Evolutionary conservation across 208 protist genomes (phyloP).

Genomic region (Leishmania gerbilli): DNA sequence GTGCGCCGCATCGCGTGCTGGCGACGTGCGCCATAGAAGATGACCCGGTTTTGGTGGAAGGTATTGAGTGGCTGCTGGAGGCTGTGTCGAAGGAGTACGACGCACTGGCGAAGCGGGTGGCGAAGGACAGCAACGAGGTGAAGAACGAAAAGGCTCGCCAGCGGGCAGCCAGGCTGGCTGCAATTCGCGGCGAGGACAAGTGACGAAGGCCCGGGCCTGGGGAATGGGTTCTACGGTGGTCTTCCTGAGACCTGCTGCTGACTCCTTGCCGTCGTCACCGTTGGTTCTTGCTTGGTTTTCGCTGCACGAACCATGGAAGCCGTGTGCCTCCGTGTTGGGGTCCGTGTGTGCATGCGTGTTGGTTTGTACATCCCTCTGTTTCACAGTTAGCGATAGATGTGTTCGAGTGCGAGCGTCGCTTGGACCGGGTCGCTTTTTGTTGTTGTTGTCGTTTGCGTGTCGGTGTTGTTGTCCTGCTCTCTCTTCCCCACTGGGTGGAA

Average conservation of each 20-base stretch:
- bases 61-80: constrained; percentile 87
- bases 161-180: constrained; percentile 62
- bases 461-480: neutral
- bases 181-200: constrained; percentile 33
- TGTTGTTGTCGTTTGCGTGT: neutral
- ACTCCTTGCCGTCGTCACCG: neutral
- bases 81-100: constrained; percentile 70
- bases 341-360: neutral
- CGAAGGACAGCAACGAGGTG: constrained; percentile 56
- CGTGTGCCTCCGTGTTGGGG: neutral
- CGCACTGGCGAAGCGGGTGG: constrained; percentile 53
- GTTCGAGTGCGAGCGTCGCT: neutral
- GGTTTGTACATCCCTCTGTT: neutral
- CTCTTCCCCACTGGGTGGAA: constrained; percentile 1
- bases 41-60: constrained; percentile 70
- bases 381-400: neutral
- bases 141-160: constrained; percentile 77
- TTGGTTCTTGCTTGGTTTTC: neutral
- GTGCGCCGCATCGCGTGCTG: constrained; percentile 59
- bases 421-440: neutral
- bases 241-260: neutral
- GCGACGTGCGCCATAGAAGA: constrained; percentile 81
- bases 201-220: neutral
- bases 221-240: neutral
- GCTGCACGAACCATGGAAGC: neutral